Conservation (phyloP, 2,329 filamentous ascomycete species). For the Paecilomyces formosus region DNA sequence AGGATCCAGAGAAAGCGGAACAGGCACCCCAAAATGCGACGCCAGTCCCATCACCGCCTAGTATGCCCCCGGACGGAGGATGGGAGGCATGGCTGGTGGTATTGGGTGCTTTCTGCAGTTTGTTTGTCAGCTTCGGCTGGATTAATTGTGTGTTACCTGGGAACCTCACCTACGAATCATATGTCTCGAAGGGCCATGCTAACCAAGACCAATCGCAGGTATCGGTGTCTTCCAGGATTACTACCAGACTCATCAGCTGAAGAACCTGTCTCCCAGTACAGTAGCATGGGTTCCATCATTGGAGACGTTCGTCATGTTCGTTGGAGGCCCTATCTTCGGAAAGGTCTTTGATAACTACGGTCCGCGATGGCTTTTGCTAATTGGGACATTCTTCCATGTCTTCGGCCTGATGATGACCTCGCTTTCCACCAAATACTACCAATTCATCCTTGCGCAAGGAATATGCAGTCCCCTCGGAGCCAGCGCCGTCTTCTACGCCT, state of each 20-base stretch:
- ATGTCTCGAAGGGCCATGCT: neutral
- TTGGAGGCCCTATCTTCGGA: conserved; percentile 13
- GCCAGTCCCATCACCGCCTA: neutral
- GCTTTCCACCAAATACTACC: conserved; percentile 48
- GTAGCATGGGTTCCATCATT: conserved; percentile 38
- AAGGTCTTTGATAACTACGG: conserved; percentile 9
- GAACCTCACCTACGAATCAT: neutral
- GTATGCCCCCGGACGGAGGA: conserved; percentile 21
- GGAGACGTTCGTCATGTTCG: conserved; percentile 34
- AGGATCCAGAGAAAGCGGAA: neutral
- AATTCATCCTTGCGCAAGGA: conserved; percentile 50
- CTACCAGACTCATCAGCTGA: conserved; percentile 35
- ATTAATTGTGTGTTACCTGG: conserved; percentile 23
- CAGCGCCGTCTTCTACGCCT: conserved; percentile 43
- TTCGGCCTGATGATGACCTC: conserved; percentile 55
- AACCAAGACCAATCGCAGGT: conserved; percentile 7
- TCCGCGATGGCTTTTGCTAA: conserved; percentile 12
- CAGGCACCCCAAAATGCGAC: neutral
- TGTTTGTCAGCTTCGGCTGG: conserved; percentile 28
- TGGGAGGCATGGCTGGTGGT: conserved; percentile 24
- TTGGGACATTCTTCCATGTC: conserved; percentile 48
- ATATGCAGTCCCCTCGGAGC: conserved; percentile 47
- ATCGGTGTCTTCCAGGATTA: conserved; percentile 39
- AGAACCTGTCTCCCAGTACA: conserved; percentile 27
- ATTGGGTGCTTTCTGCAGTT: conserved; percentile 19